phyloP scores from a whole-genome alignment of 257 asterid genomes.

The Petunia axillaris region DNA sequence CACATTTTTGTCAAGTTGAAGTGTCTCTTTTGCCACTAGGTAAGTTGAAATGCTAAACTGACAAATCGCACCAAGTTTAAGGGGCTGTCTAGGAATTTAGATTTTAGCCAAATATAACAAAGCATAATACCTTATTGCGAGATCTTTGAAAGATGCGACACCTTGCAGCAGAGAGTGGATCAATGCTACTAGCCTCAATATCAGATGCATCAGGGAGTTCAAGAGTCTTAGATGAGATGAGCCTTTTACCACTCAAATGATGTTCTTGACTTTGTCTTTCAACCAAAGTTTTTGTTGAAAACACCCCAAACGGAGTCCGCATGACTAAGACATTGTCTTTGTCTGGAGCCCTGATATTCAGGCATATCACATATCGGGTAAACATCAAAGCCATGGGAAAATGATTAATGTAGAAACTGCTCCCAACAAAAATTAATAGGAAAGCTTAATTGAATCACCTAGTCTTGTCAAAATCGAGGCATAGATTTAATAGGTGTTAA shows the following conservation, averaged over 20 bases:
- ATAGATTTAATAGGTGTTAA: not conserved
- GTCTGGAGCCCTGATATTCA: slow-evolving; percentile 70
- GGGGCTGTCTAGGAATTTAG: too few species aligned
- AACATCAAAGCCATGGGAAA: slow-evolving; percentile 24
- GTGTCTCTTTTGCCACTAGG: too few species aligned
- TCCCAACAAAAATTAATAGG: slow-evolving; percentile 12
- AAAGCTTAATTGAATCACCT: not conserved
- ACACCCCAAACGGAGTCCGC: slow-evolving; percentile 67
- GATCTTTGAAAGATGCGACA: slow-evolving; percentile 69
- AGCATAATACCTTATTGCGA: slow-evolving; percentile 51
- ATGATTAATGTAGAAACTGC: slow-evolving; percentile 4
- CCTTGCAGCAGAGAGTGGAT: slow-evolving; percentile 78
- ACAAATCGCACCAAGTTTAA: too few species aligned
- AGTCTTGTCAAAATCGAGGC: not conserved
- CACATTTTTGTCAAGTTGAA: too few species aligned
- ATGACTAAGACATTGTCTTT: slow-evolving; percentile 75
- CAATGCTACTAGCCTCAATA: slow-evolving; percentile 50
- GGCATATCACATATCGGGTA: slow-evolving; percentile 19
- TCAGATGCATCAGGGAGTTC: slow-evolving; percentile 57
- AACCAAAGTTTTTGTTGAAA: slow-evolving; percentile 59
- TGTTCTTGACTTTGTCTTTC: slow-evolving; percentile 65
- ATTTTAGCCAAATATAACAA: not conserved
- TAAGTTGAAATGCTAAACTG: too few species aligned
- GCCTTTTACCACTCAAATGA: slow-evolving; percentile 64
- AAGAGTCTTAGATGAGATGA: slow-evolving; percentile 53